Base-by-base conservation (phyloP, 768 basidiomycete species). In the Lactarius vividus region DNA sequence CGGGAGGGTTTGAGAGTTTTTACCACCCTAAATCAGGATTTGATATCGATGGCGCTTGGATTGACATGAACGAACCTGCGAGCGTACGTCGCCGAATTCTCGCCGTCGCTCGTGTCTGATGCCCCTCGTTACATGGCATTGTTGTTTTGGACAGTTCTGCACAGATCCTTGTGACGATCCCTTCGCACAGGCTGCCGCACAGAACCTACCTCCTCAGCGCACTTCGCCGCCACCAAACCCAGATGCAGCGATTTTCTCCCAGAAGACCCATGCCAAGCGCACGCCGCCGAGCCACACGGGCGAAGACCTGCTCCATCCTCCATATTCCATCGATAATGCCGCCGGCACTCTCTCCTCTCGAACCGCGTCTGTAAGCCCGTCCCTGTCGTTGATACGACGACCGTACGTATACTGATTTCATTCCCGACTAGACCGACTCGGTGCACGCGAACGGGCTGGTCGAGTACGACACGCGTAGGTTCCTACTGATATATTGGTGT, bases 11-110 rank as follows among this genome's bases (percentile, higher is more conserved):
- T 73, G 65, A 77, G 33, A 57, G 77, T 8, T 88, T 89, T 74
- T 88, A 85, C 72, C 78, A 76, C 65, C 79, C 84, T 0, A 66
- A 78, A 15, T 79, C 74, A 0, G 87, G 87, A 1, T 66, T 90
- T 10, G 84, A 88, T 63, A 88, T 88, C 35, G 87, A 88, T 67
- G 88, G 88, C 11, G 82, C 82, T 20, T 90, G 88, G 89, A 88
- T 89, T 29, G 87, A 88, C 69, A 88, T 88, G 88, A 89, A 90
- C 72, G 88, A 89, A 66, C 88, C 88, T 7, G 74, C 86, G 3
- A 89, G 81, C 65, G 88, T 88, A 69, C 29, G 83, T 72, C 23
- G 29, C 39, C 28, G n/a, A 46, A 23, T 3, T 4, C 20, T 18
- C 53, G 42, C 40, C 40, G 28, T 31, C 26, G 29, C 10, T 35